Base-by-base conservation (phyloP, 441 rosid genomes). In the Erodium moschatum region DNA sequence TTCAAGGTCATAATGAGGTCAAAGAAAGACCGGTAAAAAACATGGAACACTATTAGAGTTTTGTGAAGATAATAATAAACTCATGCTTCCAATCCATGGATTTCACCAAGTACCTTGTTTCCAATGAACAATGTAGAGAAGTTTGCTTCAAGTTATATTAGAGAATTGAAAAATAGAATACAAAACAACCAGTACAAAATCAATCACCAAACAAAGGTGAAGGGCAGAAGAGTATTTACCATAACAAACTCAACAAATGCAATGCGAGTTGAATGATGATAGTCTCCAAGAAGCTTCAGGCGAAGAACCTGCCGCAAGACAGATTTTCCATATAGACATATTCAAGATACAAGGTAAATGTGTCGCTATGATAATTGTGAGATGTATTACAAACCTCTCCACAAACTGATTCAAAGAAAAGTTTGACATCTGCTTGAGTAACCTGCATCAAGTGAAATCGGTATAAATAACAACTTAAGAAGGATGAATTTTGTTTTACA, bases 261-360 rank as follows among this genome's bases (percentile, higher is more conserved):
- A 70, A 91, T 87, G 16, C 93, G 95, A 69, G 97, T 87, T 70
- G 89, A 87, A 81, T 90, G 96, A 71, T 85, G 88, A 74, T 86
- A 85, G 73, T 93, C 98, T 70, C 98, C 98, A 52, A 93, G 77
- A 16, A 92, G 85, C 95, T 97, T 87, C 82, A 93, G 77, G 73
- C 95, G 92, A 10, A 81, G 87, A 81, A 95, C 97, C 99, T 94
- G 71, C 42, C 24, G 38, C 27, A 2, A 67, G 69, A 40, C 65
- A 71, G 75, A 74, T 50, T 33, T 20, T 50, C 60, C 67, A 38
- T 56, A 19, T n/a, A 70, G 72, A 67, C 18, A 70, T 19, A 67
- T 29, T 65, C 69, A 19, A 60, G n/a, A 74, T 3, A 44, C 0
- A 13, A 44, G 12, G 40, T 35, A 35, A 35, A 8, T 40, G 9